phyloP scores from a whole-genome alignment of 1,139 yeast genomes.

The Wickerhamomyces sp. region DNA sequence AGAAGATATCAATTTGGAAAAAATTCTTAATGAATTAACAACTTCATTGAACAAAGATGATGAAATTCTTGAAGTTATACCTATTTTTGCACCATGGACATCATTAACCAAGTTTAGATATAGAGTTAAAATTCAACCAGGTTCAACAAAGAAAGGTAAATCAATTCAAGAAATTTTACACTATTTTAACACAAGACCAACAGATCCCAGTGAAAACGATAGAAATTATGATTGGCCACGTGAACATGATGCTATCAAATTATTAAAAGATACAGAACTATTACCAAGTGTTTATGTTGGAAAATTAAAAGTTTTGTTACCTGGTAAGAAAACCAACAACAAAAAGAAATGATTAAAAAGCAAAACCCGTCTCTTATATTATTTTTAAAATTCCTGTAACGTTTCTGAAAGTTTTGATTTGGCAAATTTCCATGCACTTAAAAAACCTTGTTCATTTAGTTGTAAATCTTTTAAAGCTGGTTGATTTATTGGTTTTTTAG shows the following conservation, averaged over 20 bases:
- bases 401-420: constrained; percentile 81
- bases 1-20: constrained; percentile 26
- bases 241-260: constrained; percentile 55
- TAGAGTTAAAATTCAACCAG: constrained; percentile 84
- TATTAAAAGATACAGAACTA: constrained; percentile 51
- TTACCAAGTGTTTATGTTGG: constrained; percentile 49
- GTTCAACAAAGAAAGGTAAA: constrained; percentile 85
- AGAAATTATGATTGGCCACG: constrained; percentile 63
- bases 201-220: constrained; percentile 47
- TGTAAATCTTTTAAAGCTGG: constrained; percentile 66
- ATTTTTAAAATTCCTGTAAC: constrained; percentile 49
- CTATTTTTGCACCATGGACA: constrained; percentile 92
- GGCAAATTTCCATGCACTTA: constrained; percentile 88
- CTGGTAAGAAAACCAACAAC: constrained; percentile 27
- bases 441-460: constrained; percentile 78
- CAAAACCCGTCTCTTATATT: not conserved
- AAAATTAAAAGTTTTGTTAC: constrained; percentile 37
- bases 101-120: constrained; percentile 71
- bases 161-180: constrained; percentile 65
- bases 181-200: constrained; percentile 50
- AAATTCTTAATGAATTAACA: constrained; percentile 33
- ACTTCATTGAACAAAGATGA: constrained; percentile 33
- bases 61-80: constrained; percentile 54
- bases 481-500: constrained; percentile 71
- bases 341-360: constrained; percentile 13